Evolutionary conservation across 169 alveolate genomes (phyloP).

Genomic region (Plasmodium vivax): DNA sequence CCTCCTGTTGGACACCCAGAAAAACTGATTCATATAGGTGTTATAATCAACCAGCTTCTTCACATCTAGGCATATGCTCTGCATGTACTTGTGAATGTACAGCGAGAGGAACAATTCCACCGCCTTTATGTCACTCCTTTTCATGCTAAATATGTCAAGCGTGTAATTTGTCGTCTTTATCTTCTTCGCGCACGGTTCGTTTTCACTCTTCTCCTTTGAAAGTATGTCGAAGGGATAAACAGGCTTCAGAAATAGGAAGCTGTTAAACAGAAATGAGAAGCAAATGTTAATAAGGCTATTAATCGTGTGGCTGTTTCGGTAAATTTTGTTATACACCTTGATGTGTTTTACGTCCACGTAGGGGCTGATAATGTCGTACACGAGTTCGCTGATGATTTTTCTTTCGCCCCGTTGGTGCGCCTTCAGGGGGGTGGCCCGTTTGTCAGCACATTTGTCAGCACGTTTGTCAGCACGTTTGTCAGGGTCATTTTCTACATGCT

Average conservation of each 20-base stretch:
- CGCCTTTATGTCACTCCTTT: constrained; percentile 28
- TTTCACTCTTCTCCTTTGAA: constrained; percentile 39
- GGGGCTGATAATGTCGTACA: constrained; percentile 49
- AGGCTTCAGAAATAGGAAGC: constrained; percentile 44
- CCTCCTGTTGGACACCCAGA: constrained; percentile 25
- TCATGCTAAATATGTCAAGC: constrained; percentile 58
- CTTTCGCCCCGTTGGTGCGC: not conserved
- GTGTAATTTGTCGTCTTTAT: constrained; percentile 25
- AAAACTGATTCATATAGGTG: constrained; percentile 47
- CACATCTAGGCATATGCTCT: constrained; percentile 49
- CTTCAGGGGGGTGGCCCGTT: not conserved
- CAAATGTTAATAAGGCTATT: constrained; percentile 68
- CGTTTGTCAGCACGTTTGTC: no score
- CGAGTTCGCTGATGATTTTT: constrained; percentile 4
- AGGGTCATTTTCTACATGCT: not conserved
- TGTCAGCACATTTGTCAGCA: not conserved
- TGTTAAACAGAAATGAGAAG: constrained; percentile 52
- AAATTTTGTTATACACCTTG: constrained; percentile 25
- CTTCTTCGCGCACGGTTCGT: constrained; percentile 16
- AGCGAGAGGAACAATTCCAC: constrained; percentile 60
- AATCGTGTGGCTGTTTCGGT: constrained; percentile 22
- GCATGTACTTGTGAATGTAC: constrained; percentile 67
- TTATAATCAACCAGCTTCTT: constrained; percentile 63
- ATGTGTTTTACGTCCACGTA: constrained; percentile 46
- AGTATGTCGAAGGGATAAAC: constrained; percentile 68